Percentiles rank a stretch among this genome's conserved stretches.
Evolutionary conservation across 1,139 yeast species (phyloP).

Genomic region (Debaryomyces fabryi): DNA sequence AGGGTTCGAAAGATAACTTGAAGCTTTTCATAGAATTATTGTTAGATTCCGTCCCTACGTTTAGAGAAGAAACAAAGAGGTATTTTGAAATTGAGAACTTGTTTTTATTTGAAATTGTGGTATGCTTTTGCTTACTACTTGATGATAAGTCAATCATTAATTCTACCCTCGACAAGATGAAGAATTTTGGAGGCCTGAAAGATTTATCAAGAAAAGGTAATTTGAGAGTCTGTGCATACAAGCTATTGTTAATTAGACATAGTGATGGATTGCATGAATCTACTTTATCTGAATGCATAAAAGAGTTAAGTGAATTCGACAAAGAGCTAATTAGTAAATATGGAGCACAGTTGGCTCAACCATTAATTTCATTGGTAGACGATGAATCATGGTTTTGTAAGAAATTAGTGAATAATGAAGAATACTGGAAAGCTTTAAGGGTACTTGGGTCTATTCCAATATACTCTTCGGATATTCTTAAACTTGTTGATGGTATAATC

Average conservation of each 20-base stretch:
- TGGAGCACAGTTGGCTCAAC: conserved; percentile 55
- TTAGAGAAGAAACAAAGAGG: conserved; percentile 40
- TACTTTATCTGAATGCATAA: conserved; percentile 25
- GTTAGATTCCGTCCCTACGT: conserved; percentile 33
- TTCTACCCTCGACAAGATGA: conserved; percentile 26
- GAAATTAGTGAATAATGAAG: conserved; percentile 45
- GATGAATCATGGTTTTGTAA: conserved; percentile 51
- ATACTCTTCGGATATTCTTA: conserved; percentile 52
- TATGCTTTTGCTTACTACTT: conserved; percentile 52
- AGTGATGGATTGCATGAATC: conserved; percentile 22
- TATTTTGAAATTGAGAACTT: conserved; percentile 57
- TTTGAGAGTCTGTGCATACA: conserved; percentile 42
- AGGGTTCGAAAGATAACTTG: conserved; percentile 29
- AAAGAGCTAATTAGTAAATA: conserved; percentile 45
- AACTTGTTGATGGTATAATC: conserved; percentile 50
- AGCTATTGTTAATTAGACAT: conserved; percentile 43
- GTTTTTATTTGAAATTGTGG: conserved; percentile 57
- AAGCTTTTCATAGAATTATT: conserved; percentile 25
- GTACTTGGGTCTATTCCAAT: conserved; percentile 57
- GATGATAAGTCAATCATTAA: conserved; percentile 38
- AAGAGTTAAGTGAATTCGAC: conserved; percentile 31
- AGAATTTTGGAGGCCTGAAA: conserved; percentile 14
- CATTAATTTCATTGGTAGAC: conserved; percentile 54
- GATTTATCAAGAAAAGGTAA: conserved; percentile 34
- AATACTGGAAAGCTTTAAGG: conserved; percentile 68